phyloP scores from a whole-genome alignment of 345 rosid species.

The Acer campestre region DNA sequence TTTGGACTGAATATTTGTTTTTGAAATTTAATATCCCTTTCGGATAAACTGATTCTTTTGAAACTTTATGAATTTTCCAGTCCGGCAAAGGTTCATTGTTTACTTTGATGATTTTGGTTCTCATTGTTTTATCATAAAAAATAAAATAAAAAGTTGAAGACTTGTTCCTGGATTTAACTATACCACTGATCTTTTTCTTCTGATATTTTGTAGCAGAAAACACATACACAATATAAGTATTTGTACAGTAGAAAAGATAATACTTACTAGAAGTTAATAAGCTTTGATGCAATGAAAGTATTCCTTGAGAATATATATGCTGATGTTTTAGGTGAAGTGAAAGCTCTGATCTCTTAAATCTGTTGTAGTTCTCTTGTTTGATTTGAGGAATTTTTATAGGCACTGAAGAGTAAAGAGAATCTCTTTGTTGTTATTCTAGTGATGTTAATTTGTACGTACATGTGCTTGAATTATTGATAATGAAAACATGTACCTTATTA shows the following conservation, averaged over 20 bases:
- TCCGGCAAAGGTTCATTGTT: not conserved
- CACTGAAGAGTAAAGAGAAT: not conserved
- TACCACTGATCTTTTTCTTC: not conserved
- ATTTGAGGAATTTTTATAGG: not conserved
- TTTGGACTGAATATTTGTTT: conserved; percentile 4
- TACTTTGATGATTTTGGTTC: not conserved
- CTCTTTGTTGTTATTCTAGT: not conserved
- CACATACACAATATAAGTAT: not conserved
- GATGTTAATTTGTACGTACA: too few relatives aligned
- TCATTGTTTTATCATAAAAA: too few relatives aligned
- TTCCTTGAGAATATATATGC: not conserved
- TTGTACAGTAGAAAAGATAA: too few relatives aligned
- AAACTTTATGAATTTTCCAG: conserved; percentile 1
- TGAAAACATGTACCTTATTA: too few relatives aligned
- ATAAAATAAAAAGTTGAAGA: not conserved
- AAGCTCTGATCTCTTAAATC: not conserved
- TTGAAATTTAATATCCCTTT: conserved; percentile 7
- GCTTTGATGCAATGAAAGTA: not conserved
- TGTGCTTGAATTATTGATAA: too few relatives aligned
- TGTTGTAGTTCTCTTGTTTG: not conserved
- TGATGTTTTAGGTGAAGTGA: not conserved
- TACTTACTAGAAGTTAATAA: too few relatives aligned
- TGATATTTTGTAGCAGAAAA: not conserved
- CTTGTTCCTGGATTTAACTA: not conserved
- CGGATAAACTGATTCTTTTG: not conserved